phyloP scores from a whole-genome alignment of 805 yeast genomes.

The Metschnikowia cubensis region DNA sequence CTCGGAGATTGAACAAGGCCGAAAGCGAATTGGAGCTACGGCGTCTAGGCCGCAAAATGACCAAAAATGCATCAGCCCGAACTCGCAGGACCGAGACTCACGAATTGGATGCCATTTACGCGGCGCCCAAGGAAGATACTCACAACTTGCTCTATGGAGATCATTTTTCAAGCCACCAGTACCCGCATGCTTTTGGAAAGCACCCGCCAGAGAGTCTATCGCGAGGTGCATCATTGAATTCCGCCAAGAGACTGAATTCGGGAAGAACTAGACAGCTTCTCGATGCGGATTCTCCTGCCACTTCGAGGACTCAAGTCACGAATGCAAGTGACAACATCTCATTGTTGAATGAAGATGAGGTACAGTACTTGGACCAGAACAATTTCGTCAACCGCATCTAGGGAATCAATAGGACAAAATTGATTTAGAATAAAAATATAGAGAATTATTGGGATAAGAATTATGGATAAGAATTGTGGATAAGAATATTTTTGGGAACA shows the following conservation, averaged over 20 bases:
- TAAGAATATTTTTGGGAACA: too few species aligned
- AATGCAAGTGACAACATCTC: constrained; percentile 6
- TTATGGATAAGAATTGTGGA: too few species aligned
- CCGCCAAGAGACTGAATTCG: background rate
- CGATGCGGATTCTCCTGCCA: background rate
- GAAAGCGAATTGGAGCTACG: constrained; percentile 25
- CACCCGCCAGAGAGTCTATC: constrained; percentile 3
- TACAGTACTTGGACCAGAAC: constrained; percentile 11
- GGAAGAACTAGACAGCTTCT: constrained; percentile 10
- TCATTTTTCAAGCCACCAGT: constrained; percentile 15
- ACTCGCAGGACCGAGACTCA: constrained; percentile 6
- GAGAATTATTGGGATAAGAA: too few species aligned
- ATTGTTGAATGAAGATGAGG: constrained; percentile 14
- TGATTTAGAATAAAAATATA: too few species aligned
- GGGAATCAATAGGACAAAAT: too few species aligned
- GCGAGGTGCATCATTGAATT: constrained; percentile 10
- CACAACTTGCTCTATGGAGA: constrained; percentile 21
- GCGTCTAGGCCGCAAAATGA: constrained; percentile 34
- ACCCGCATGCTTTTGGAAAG: constrained; percentile 14
- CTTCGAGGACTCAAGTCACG: background rate
- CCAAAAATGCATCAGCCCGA: constrained; percentile 32
- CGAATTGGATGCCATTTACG: background rate
- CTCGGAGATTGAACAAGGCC: background rate
- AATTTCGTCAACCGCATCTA: constrained; percentile 11
- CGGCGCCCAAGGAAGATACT: constrained; percentile 21